Conservation (phyloP, 345 rosid genomes). For the Corchorus capsularis region DNA sequence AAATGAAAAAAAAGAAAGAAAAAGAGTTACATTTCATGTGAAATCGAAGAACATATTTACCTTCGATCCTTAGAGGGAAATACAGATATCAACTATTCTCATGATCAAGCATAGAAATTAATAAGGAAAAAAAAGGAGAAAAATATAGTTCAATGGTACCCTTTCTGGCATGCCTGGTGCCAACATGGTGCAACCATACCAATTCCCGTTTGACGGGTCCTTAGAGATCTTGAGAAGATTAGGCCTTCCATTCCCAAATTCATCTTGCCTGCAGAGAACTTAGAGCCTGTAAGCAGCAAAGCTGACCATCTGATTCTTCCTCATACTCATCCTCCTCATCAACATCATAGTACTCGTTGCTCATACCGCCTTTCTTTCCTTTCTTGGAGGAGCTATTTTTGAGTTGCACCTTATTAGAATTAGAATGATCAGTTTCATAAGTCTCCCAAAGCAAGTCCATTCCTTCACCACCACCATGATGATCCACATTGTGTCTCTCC, state of each 20-base stretch:
- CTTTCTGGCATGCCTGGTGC: constrained; percentile 52
- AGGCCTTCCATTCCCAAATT: constrained; percentile 84
- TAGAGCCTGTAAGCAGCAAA: constrained; percentile 91
- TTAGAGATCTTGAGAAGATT: constrained; percentile 69
- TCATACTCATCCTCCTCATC: constrained; percentile 50
- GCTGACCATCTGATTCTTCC: constrained; percentile 53
- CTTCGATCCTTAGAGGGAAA: constrained; percentile 21
- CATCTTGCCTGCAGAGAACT: constrained; percentile 91
- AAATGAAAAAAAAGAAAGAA: not conserved
- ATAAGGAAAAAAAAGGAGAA: not conserved
- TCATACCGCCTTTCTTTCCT: constrained; percentile 35
- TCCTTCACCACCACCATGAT: constrained; percentile 55
- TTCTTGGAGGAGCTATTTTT: constrained; percentile 34
- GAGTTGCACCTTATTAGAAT: constrained; percentile 31
- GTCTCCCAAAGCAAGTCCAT: constrained; percentile 98
- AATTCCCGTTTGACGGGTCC: constrained; percentile 76
- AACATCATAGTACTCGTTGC: constrained; percentile 14
- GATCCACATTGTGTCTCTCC: constrained; percentile 60
- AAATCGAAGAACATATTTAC: constrained; percentile 31
- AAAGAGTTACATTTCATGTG: not conserved
- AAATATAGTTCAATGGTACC: constrained; percentile 21
- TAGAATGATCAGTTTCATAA: constrained; percentile 49
- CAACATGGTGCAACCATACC: constrained; percentile 70
- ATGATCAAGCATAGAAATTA: constrained; percentile 14
- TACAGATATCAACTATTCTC: constrained; percentile 13